Conservation (phyloP, 192 early-diverging fungal genomes). For the Phlyctochytrium bullatum region DNA sequence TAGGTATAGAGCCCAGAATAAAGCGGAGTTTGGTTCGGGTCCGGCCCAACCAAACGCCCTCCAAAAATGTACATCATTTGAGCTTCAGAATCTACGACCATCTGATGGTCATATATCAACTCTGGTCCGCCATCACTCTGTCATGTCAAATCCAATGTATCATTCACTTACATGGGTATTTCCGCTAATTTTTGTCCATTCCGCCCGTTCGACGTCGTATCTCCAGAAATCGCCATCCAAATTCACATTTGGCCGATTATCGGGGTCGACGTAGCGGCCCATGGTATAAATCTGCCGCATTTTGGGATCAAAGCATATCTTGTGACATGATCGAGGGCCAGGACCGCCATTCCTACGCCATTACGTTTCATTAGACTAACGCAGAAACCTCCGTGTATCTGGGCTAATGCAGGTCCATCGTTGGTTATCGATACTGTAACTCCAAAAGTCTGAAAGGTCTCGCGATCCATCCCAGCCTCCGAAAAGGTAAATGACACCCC, state of each 20-base stretch:
- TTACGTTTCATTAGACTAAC: neutral
- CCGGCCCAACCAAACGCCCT: constrained; percentile 65
- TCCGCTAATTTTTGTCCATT: constrained; percentile 71
- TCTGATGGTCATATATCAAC: constrained; percentile 91
- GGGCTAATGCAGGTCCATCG: constrained; percentile 75
- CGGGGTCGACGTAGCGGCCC: constrained; percentile 86
- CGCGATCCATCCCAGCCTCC: constrained; percentile 92
- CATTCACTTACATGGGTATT: constrained; percentile 68
- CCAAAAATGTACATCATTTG: constrained; percentile 87
- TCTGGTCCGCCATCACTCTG: constrained; percentile 72
- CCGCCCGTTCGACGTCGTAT: constrained; percentile 66
- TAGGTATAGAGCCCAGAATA: constrained; percentile 91
- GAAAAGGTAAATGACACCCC: constrained; percentile 74
- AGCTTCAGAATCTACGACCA: constrained; percentile 76
- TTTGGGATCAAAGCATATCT: constrained; percentile 82
- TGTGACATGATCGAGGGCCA: constrained; percentile 85
- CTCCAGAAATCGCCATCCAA: constrained; percentile 86
- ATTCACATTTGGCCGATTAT: constrained; percentile 60
- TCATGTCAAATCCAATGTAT: neutral
- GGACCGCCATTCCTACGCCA: constrained; percentile 77
- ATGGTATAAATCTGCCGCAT: constrained; percentile 74
- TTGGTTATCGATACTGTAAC: constrained; percentile 53
- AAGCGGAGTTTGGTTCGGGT: constrained; percentile 56
- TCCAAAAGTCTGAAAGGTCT: constrained; percentile 92
- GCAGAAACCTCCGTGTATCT: constrained; percentile 64